Base-by-base conservation (phyloP, 345 rosid species). In the Draba incana region DNA sequence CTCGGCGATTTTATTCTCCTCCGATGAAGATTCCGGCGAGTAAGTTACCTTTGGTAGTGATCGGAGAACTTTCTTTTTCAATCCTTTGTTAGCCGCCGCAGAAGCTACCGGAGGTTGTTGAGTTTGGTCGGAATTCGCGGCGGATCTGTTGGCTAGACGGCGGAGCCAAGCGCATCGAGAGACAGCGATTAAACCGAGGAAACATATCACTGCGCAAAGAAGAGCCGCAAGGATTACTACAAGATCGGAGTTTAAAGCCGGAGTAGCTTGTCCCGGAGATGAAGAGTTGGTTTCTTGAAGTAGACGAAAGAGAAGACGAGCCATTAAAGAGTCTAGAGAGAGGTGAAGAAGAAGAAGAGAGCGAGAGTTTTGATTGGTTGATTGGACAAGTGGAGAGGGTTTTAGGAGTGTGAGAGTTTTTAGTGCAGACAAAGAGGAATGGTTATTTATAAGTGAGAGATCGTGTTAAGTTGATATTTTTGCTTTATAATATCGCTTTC, bases 101-200 rank as follows among this genome's bases (percentile, higher is more conserved):
- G 31, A 28, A 28, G 90, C 62, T 9, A 81, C 44, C 12, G 80
- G 65, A 2, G 82, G 70, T 45, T 69, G 47, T 3, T 48, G 47
- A 35, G 54, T 10, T 10, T 69, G 73, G 20, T 5, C 60, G 1
- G 60, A 63, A 8, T 8, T 37, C 6, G 68, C 37, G 68, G 35
- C 35, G 46, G 57, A 44, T 27, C 66, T 23, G 64, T 80, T 74
- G 62, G 87, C 81, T 28, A 82, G 44, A 37, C 96, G 90, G 58
- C 98, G 92, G 52, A 93, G 84, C 97, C 98, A 92, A 38, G 87
- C 89, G 75, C 98, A 90, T 31, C 94, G 86, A 10, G 96, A 91
- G 24, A 87, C 92, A 20, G 91, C 90, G 44, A 88, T 53, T 72
- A 94, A 87, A 30, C 99, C 99, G 24, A 94, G 81, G 24, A 87